Evolutionary conservation across 495 filamentous ascomycete genomes (phyloP).

Genomic region (Aspergillus haitiensis): DNA sequence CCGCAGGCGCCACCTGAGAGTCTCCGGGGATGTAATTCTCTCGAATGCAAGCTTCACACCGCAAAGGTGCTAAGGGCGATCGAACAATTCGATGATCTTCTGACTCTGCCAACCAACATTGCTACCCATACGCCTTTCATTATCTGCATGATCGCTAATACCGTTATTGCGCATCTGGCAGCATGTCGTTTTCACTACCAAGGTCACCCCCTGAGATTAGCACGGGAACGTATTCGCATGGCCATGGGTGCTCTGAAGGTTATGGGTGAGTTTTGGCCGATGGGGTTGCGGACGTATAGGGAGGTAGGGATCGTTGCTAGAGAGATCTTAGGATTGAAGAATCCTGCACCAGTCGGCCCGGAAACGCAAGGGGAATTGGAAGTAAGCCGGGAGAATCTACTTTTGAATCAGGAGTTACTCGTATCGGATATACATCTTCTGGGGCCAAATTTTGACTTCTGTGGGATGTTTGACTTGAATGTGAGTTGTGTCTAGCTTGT

Average conservation of each 20-base stretch:
- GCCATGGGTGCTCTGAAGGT: conserved; percentile 27
- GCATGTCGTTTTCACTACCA: conserved; percentile 24
- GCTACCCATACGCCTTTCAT: conserved; percentile 24
- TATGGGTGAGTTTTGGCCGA: conserved; percentile 23
- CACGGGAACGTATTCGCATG: conserved; percentile 24
- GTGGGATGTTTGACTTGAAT: conserved; percentile 19
- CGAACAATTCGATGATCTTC: conserved; percentile 20
- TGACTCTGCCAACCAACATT: conserved; percentile 26
- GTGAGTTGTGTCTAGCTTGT: neutral
- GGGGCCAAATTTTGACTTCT: conserved; percentile 20
- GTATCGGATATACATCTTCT: conserved; percentile 10
- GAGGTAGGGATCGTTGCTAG: conserved; percentile 26
- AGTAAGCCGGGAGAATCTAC: neutral
- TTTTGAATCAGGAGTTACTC: neutral
- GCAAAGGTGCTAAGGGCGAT: conserved; percentile 22
- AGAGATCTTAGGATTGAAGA: conserved; percentile 22
- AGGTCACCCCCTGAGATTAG: conserved; percentile 12
- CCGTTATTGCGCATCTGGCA: conserved; percentile 24
- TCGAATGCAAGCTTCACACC: conserved; percentile 25
- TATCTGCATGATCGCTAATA: conserved; percentile 31
- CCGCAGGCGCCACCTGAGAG: conserved; percentile 15
- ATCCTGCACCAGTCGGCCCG: neutral
- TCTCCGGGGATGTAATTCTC: conserved; percentile 13
- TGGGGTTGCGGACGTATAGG: conserved; percentile 23
- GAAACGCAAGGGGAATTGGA: neutral